Base-by-base conservation (phyloP, 345 rosid genomes). In the Conringia planisiliqua region DNA sequence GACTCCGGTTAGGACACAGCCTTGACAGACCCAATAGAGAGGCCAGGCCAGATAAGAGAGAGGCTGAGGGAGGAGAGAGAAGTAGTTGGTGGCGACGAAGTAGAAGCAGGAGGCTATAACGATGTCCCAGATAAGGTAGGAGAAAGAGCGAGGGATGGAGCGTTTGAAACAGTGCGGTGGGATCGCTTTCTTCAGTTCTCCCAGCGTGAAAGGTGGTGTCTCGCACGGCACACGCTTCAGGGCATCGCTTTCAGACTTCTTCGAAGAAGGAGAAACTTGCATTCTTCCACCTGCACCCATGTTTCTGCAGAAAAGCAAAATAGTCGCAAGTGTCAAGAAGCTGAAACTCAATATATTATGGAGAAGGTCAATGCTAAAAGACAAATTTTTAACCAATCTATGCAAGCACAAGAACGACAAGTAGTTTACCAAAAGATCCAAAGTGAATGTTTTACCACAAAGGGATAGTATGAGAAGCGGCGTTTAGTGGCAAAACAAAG, bases 221-320 rank as follows among this genome's bases (percentile, higher is more conserved):
- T 84, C 70, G 72, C 74, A 50, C 0, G 98, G 97, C 3, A 85
- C 90, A 52, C 97, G 82, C 67, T 84, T 84, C 54, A 76, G 2
- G 26, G 79, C 35, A 5, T 76, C 76, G 54, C 56, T 32, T 58
- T 73, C 85, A 1, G 75, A 59, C 66, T 81, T 81, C 82, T 78
- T 86, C 13, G 68, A 27, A 7, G 78, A 62, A 51, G 88, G 51
- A 55, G 80, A 80, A 47, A 73, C 85, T 2, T 81, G 69, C 94
- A 86, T 88, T 69, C 92, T 72, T 59, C 96, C 95, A 66, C 96
- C 97, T 14, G 88, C 94, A 78, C 91, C 98, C 98, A 89, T 91
- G 79, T 66, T 81, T 78, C 80, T 69, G 66, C 27, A 72, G 16
- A 65, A 17, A 26, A 58, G 12, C 14, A 70, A 62, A 1, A n/a